A percentile compares a stretch with the other conserved stretches of the same genome.
Conservation (phyloP, 331 rosid species). For the Erythrophleum ivorense region DNA sequence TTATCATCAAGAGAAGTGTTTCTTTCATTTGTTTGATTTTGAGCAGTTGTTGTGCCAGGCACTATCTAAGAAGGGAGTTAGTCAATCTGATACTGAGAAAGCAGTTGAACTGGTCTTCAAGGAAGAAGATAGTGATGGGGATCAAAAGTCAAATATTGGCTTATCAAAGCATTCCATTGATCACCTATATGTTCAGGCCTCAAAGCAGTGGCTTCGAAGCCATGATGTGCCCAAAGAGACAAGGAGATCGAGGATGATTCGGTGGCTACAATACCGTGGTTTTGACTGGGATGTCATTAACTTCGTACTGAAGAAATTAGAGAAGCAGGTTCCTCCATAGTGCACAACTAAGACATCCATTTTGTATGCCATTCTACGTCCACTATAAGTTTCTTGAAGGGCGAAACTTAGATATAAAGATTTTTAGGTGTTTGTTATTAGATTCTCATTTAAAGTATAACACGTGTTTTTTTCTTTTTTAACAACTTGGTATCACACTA, state of each 20-base stretch:
- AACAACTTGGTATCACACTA: not conserved
- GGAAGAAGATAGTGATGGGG: slow-evolving; percentile 55
- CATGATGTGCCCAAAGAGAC: slow-evolving; percentile 64
- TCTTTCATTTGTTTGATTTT: slow-evolving; percentile 28
- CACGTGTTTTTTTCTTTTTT: too few species aligned
- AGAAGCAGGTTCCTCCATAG: slow-evolving; percentile 43
- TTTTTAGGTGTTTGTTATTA: too few species aligned
- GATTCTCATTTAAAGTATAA: too few species aligned
- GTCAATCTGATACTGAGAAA: slow-evolving; percentile 69
- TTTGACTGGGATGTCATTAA: slow-evolving; percentile 59
- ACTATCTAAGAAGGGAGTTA: slow-evolving; percentile 79
- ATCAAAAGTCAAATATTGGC: slow-evolving; percentile 47
- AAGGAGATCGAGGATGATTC: slow-evolving; percentile 66
- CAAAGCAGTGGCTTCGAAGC: slow-evolving; percentile 82
- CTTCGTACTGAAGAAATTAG: slow-evolving; percentile 56
- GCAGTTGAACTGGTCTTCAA: slow-evolving; percentile 79
- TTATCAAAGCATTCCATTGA: slow-evolving; percentile 79
- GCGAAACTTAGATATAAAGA: not conserved
- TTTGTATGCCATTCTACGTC: slow-evolving; percentile 40
- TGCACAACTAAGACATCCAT: slow-evolving; percentile 26
- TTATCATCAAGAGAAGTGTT: slow-evolving; percentile 23
- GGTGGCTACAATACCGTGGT: slow-evolving; percentile 72
- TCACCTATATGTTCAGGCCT: slow-evolving; percentile 71
- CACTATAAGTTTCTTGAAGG: slow-evolving; percentile 37
- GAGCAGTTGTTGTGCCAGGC: slow-evolving; percentile 62